Base-by-base conservation (phyloP, 306 rosid species). In the Gleditsia sinensis region DNA sequence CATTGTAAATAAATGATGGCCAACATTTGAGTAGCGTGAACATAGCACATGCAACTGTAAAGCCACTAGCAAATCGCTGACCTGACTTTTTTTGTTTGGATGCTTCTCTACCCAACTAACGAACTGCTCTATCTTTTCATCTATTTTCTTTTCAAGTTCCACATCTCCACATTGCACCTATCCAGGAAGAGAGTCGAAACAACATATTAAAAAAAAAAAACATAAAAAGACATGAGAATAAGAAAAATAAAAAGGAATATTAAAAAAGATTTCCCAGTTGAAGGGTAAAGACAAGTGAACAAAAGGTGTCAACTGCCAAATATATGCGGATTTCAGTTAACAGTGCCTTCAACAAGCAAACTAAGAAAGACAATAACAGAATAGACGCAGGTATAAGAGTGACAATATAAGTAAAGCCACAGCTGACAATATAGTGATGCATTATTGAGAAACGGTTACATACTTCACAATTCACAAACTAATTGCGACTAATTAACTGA, bases 21-120 rank as follows among this genome's bases (percentile, higher is more conserved):
- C 17, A 20, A 67, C 4, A 40, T 8, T 19, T 12, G 49, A 30
- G 6, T 56, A 17, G 16, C 3, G 40, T 37, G 37, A 34, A 42
- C 5, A 55, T 30, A 21, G 50, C 9, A 0, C 32, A 32, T 76
- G 50, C 67, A 67, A 43, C 20, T 16, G 63, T 24, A 43, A 25
- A 57, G 32, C 62, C 58, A 68, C 2, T 10, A 60, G 11, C 55
- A 74, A 80, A 51, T 49, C 2, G 36, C 87, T 74, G 51, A 93
- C 98, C 97, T 89, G 96, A 76, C 97, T 93, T 83, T 91, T 93
- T 75, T 91, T 93, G 89, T 93, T 88, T 1, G 97, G 98, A 82
- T 93, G 98, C 71, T 91, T 93, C 91, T 93, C 98, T 61, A 88
- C 98, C 98, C 98, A 93, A 78, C 75, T 72, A 79, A 93, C 69